phyloP scores from a whole-genome alignment of 169 alveolate genomes.

The Perkinsus olseni region DNA sequence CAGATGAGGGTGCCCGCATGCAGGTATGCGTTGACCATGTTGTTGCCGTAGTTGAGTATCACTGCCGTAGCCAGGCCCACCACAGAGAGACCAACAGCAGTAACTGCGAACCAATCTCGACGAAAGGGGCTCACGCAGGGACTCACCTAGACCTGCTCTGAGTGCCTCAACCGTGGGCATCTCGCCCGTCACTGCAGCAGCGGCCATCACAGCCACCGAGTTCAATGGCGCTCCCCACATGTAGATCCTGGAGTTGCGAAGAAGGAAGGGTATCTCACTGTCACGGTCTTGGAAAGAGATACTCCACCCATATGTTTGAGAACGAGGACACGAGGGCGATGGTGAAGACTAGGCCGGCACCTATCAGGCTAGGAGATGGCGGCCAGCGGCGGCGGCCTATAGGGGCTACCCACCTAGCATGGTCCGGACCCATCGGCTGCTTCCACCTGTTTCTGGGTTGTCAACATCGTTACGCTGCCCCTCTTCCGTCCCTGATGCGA shows the following conservation, averaged over 20 bases:
- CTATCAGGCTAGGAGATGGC: neutral
- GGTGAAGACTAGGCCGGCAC: neutral
- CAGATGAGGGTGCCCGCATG: neutral
- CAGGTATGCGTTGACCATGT: neutral
- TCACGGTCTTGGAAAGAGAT: neutral
- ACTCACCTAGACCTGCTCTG: neutral
- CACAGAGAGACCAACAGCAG: neutral
- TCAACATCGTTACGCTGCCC: no score
- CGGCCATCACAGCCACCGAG: neutral
- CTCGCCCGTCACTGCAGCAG: neutral
- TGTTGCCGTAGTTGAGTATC: neutral
- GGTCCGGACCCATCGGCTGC: neutral
- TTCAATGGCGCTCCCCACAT: neutral
- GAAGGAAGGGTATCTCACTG: neutral
- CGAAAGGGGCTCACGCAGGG: neutral
- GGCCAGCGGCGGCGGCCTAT: neutral
- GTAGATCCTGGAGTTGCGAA: neutral
- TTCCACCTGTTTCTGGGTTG: neutral
- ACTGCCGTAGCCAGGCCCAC: neutral
- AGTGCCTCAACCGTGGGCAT: neutral
- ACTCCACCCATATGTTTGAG: neutral
- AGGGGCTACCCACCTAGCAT: neutral
- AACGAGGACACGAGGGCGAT: neutral
- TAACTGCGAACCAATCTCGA: neutral
- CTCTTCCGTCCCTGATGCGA: neutral